Conservation (phyloP, 2,329 filamentous ascomycete genomes). For the Alternaria triticimaculans region DNA sequence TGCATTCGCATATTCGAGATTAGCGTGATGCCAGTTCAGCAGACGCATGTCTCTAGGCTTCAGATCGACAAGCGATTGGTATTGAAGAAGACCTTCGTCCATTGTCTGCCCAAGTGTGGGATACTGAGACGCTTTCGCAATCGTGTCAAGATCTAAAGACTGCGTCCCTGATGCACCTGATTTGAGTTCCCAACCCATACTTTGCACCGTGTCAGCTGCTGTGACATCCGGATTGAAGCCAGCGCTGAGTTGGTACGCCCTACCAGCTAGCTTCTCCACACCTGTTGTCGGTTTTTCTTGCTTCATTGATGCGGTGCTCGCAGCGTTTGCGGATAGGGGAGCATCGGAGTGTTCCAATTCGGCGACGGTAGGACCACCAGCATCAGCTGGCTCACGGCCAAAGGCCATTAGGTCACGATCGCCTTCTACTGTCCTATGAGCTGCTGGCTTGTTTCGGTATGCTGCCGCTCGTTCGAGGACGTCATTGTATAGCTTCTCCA, state of each 20-base stretch:
- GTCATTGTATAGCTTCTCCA: conserved; percentile 94
- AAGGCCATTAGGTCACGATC: conserved; percentile 82
- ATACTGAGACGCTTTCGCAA: conserved; percentile 65
- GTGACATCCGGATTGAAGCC: conserved; percentile 72
- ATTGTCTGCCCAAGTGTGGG: conserved; percentile 90
- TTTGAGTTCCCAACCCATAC: conserved; percentile 83
- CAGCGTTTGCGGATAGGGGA: conserved; percentile 56
- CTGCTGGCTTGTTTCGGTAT: conserved; percentile 80
- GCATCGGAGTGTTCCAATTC: conserved; percentile 74
- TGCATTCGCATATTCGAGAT: conserved; percentile 96
- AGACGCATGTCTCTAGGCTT: conserved; percentile 86
- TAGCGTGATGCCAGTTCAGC: conserved; percentile 98
- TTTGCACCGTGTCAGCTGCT: conserved; percentile 76
- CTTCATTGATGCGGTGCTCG: conserved; percentile 43
- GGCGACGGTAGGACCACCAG: conserved; percentile 70
- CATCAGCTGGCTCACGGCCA: conserved; percentile 72
- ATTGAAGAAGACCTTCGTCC: conserved; percentile 89
- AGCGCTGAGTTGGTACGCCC: conserved; percentile 70
- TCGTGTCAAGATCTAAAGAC: conserved; percentile 73
- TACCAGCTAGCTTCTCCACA: conserved; percentile 70
- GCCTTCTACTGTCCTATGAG: conserved; percentile 77
- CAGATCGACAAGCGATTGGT: conserved; percentile 80
- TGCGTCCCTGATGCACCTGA: conserved; percentile 65
- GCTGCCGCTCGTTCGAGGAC: conserved; percentile 89
- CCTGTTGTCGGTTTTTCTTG: conserved; percentile 58